Evolutionary conservation across 2,329 filamentous ascomycete species (phyloP), one percentile per base, ranked within the genome.

Genomic region (Plectosphaerella sp.): DNA sequence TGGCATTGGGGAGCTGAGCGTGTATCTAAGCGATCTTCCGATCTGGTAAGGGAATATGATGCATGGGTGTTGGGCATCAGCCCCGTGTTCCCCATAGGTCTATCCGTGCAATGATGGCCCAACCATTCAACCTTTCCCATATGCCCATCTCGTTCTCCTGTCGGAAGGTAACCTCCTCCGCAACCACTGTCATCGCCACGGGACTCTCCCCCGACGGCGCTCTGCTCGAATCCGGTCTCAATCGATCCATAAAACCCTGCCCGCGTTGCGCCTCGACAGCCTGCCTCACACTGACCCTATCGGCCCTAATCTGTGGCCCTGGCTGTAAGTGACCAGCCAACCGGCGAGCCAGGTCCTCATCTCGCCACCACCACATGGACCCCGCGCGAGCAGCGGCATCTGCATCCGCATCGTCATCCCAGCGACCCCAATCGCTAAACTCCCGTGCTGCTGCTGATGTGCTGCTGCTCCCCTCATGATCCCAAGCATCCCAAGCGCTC

Each of bases 101-200:
- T 3, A 80, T 65, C 1, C 62, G 65, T 1, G 79, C 67, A 14
- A 79, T 72, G 28, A 82, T 64, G 0, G 71, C 78, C 68, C 72
- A 81, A 2, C 78, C 79, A 2, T 68, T 72, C 54, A 66, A 65
- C 33, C 74, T 77, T 60, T 82, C 77, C 70, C 73, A 77, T 1
- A 82, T 62, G 0, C 78, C 78, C 59, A 82, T 67, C 14, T 72
- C 74, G 20, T 77, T 82, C 62, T 79, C 72, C 45, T 61, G 61
- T n/a, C 78, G 62, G 52, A 82, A 80, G 0, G 75, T 74, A 2
- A 79, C 70, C 56, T 79, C 72, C 47, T 80, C 70, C 0, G 74
- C 72, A 24, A 61, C 62, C 3, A 73, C 71, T 3, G 58, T 62
- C 70, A 80, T 76, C 5, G 57, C 64, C 1, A 73, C 66, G 6